A percentile compares a stretch with the other conserved stretches of the same genome.
These are phyloP conservation scores for Microdochium trichocladiopsis DNA, from an alignment of 2,329 filamentous ascomycete species.

Conservation along the genomic window DNA sequence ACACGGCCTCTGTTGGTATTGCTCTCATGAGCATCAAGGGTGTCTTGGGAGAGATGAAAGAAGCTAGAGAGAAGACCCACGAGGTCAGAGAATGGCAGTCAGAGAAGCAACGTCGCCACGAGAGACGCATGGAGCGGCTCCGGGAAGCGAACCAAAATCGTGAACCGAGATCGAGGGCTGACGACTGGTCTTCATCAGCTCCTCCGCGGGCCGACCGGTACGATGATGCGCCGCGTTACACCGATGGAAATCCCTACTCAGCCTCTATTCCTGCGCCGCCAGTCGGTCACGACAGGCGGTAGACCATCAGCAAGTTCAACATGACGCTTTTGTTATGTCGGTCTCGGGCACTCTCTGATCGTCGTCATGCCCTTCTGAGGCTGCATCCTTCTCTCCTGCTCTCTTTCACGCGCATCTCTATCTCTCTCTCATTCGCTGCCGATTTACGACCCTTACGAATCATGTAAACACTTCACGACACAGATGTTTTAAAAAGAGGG, in stretches of 20 bases:
- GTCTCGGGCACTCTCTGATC: background rate
- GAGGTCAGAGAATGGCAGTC: slow-evolving; percentile 41
- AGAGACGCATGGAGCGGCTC: slow-evolving; percentile 34
- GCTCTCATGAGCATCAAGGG: slow-evolving; percentile 52
- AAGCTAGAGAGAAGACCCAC: slow-evolving; percentile 41
- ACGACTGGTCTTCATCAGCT: slow-evolving; percentile 35
- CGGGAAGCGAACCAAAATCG: slow-evolving; percentile 16
- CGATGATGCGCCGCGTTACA: slow-evolving; percentile 36
- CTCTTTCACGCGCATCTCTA: background rate
- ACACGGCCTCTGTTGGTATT: slow-evolving; percentile 51
- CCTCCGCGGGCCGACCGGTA: slow-evolving; percentile 29
- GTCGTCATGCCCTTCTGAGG: background rate
- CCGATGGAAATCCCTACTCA: slow-evolving; percentile 39
- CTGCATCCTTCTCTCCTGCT: background rate
- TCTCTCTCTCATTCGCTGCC: too few species aligned
- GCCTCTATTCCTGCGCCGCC: slow-evolving; percentile 33
- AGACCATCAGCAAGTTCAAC: too few species aligned
- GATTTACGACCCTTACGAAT: background rate
- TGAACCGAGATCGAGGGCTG: slow-evolving; percentile 30
- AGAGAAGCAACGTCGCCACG: slow-evolving; percentile 42
- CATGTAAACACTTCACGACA: background rate
- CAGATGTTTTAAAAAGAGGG: background rate
- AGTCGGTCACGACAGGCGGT: slow-evolving; percentile 28
- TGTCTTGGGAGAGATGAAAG: slow-evolving; percentile 48
- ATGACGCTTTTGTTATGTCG: too few species aligned